Conservation (phyloP, 108 stramenopile species). For the Fragilaria crotonensis region DNA sequence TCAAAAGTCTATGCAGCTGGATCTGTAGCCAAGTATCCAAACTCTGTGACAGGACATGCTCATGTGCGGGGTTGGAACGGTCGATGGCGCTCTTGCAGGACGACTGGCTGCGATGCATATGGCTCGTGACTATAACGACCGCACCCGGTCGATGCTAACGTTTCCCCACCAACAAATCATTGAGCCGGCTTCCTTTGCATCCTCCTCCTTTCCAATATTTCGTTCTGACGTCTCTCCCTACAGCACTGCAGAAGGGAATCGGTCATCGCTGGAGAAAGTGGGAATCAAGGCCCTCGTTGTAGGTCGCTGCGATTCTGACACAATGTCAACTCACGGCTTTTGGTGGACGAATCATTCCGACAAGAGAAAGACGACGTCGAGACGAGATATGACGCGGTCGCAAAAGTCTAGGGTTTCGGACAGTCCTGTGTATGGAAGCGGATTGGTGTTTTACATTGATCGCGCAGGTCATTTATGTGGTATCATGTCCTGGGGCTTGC, state of each 20-base stretch:
- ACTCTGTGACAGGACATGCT: conserved; percentile 54
- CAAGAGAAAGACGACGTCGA: conserved; percentile 3
- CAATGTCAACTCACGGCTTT: conserved; percentile 65
- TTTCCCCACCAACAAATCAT: conserved; percentile 1
- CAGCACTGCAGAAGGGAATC: conserved; percentile 5
- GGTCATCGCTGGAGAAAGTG: conserved; percentile 32
- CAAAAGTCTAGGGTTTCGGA: conserved; percentile 1
- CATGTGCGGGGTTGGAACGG: conserved; percentile 52
- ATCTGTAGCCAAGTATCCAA: conserved; percentile 71
- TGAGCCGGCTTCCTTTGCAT: conserved; percentile 20
- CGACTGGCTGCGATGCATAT: conserved; percentile 69
- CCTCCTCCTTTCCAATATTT: conserved; percentile 58
- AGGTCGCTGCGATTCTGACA: conserved; percentile 72
- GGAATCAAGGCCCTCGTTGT: conserved; percentile 73
- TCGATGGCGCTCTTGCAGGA: conserved; percentile 59
- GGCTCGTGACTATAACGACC: conserved; percentile 29
- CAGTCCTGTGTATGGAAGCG: conserved; percentile 64
- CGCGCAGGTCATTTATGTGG: conserved; percentile 62
- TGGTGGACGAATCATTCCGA: conserved; percentile 76
- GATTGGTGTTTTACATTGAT: conserved; percentile 76
- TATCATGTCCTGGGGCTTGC: conserved; percentile 82
- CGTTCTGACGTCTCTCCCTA: conserved; percentile 66
- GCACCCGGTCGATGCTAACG: neutral
- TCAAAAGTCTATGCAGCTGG: conserved; percentile 73
- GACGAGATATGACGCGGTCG: conserved; percentile 1